Base-by-base conservation (phyloP, 208 protist genomes). In the Acanthamoeba lenticulata region DNA sequence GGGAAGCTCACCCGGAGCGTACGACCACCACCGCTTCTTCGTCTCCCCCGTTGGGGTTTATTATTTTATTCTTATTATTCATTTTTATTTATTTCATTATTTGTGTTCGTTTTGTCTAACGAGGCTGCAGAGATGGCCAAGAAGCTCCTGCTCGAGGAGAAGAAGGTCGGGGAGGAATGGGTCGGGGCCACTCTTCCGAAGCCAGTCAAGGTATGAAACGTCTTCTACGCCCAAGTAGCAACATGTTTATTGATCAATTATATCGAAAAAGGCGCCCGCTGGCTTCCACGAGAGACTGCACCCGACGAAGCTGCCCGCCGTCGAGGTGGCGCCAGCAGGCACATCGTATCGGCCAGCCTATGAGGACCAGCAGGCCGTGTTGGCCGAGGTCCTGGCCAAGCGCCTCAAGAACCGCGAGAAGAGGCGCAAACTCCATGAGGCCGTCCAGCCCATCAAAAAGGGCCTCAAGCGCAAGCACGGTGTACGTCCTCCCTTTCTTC, bases 341-440 rank as follows among this genome's bases (percentile, higher is more conserved):
- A 72, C 4, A 17, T 72, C 62, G 62, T 72, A 72, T 17, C 62
- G 62, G 34, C 62, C 62, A 29, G 15, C 62, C 6, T 72, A 72
- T 29, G 62, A 72, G 15, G 62, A 72, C 34, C 62, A 72, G 11
- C 62, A 72, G 34, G 62, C n/a, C 34, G 62, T 72, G 62, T 29
- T 72, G 62, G 62, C n/a, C 62, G 62, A 72, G 62, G 62, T 72
- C 34, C 32, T 72, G 32, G 62, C 62, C 62, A 72, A 72, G 34
- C 62, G n/a, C 27, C 62, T 72, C 32, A 32, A 42, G 32, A 17
- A 29, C 27, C 1, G 27, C 11, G 62, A 72, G 62, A 29, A 72
- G 62, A 72, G 27, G 34, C 62, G 34, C 32, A 32, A 40, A 11
- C 27, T 72, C 27, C 11, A 72, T 11, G n/a, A 29, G 9, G 15